These are phyloP conservation scores for Aphelidium insulamus DNA, from an alignment of 371 early-diverging fungal genomes.

Conservation along the genomic window DNA sequence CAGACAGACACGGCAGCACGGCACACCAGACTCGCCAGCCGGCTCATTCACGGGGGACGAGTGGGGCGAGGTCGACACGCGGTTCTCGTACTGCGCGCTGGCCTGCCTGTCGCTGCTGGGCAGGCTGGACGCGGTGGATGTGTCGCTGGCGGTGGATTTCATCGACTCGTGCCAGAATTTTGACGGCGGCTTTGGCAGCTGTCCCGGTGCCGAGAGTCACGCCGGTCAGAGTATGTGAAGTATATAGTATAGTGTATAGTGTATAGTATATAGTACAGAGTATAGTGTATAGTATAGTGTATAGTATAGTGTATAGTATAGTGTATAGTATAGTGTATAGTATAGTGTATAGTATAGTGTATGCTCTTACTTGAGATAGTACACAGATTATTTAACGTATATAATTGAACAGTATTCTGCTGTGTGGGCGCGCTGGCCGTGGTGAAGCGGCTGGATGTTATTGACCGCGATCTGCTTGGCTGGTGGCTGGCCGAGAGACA, in stretches of 20 bases:
- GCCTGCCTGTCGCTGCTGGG: constrained; percentile 45
- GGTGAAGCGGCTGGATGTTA: constrained; percentile 43
- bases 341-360: no score
- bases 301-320: no score
- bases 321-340: no score
- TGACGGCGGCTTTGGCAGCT: constrained; percentile 92
- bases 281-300: no score
- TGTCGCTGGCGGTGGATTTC: constrained; percentile 47
- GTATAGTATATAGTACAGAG: not conserved
- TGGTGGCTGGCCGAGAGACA: constrained; percentile 92
- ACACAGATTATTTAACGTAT: no score
- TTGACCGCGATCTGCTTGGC: constrained; percentile 37
- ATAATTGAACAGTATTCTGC: constrained; percentile 65
- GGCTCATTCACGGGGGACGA: constrained; percentile 77
- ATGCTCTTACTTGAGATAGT: no score
- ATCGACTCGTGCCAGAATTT: constrained; percentile 67
- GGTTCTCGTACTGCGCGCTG: constrained; percentile 77
- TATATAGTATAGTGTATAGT: not conserved
- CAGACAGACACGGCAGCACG: constrained; percentile 19
- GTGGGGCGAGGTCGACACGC: constrained; percentile 89
- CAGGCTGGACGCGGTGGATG: constrained; percentile 42
- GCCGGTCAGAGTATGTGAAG: constrained; percentile 46
- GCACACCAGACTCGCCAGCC: constrained; percentile 27
- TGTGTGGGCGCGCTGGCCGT: constrained; percentile 77
- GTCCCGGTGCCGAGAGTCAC: constrained; percentile 88